phyloP scores from a whole-genome alignment of 495 filamentous ascomycete species.

The Acidomyces sp. region DNA sequence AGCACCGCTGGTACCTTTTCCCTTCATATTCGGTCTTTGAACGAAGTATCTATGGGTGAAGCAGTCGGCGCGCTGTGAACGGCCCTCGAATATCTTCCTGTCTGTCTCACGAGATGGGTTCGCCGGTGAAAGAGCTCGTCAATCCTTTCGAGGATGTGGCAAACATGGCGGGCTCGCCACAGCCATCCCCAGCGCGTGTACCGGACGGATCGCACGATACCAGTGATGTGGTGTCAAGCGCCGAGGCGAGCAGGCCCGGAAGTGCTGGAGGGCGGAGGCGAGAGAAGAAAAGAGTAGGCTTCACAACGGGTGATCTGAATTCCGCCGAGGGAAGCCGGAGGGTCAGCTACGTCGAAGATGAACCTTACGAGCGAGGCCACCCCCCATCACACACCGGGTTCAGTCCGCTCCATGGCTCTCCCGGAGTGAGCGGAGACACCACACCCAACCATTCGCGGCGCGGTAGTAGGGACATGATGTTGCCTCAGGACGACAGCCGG shows the following conservation, averaged over 20 bases:
- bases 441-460: constrained; percentile 10
- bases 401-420: not conserved
- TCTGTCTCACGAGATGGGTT: constrained; percentile 1
- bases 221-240: constrained; percentile 9
- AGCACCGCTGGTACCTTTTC: not conserved
- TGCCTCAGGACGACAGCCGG: constrained; percentile 5
- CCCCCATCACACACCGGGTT: constrained; percentile 1
- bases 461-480: constrained; percentile 10
- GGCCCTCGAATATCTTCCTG: no score
- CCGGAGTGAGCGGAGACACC: constrained; percentile 1
- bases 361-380: not conserved
- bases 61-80: no score
- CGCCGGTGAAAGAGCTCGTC: constrained; percentile 1
- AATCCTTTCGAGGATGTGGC: constrained; percentile 8
- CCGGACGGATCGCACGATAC: constrained; percentile 1
- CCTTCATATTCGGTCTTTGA: not conserved
- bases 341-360: constrained; percentile 6
- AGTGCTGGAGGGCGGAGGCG: constrained; percentile 13
- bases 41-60: not conserved
- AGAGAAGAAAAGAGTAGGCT: constrained; percentile 22
- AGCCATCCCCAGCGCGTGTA: no score
- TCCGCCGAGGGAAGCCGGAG: constrained; percentile 6
- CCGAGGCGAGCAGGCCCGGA: constrained; percentile 11
- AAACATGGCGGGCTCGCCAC: not conserved
- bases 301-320: constrained; percentile 7